Evolutionary conservation across 2,329 filamentous ascomycete genomes (phyloP), one percentile per base, ranked within the genome.

Genomic region (Botrytis elliptica): DNA sequence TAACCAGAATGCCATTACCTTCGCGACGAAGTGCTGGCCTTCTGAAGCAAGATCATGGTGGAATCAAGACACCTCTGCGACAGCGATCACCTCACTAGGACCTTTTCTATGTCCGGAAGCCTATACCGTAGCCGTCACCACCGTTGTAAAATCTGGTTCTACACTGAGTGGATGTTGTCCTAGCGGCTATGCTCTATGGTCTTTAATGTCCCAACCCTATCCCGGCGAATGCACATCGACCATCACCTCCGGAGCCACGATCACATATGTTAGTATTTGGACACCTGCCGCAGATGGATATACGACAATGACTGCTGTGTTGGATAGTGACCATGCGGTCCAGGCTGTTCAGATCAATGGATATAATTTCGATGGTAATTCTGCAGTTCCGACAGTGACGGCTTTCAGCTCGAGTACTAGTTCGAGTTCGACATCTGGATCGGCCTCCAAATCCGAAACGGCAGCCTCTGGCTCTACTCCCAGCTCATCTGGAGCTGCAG

Each of bases 321-420:
- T 40, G 20, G 4, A 16, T 3, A 22, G 6, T 7, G 25, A 63
- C 10, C 29, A 52, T 40, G 12, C 18, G 20, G 20, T 60, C 8
- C 18, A 22, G 12, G 71, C 59, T 22, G 70, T 62, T 12, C 71
- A 73, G 7, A 64, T 73, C 9, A 69, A 73, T 36, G 71, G 71
- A 40, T 73, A 62, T 9, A 73, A 73, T 29, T 73, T 69, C n/a
- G 36, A 66, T 25, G 70, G 70, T 16, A 72, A 72, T 44, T 65
- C 60, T 4, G 70, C 70, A 2, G 20, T 38, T 20, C n/a, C 70
- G 1, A 66, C 70, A 57, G 38, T 25, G 18, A 71, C 70, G 8
- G 70, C 42, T 44, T 71, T 71, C 29, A n/a, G 38, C 44, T 70
- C 67, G 38, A 36, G 38, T 10, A 22, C 57, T 0, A 38, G 55